Base-by-base conservation (phyloP, 2,329 filamentous ascomycete species). In the Cordyceps militaris region DNA sequence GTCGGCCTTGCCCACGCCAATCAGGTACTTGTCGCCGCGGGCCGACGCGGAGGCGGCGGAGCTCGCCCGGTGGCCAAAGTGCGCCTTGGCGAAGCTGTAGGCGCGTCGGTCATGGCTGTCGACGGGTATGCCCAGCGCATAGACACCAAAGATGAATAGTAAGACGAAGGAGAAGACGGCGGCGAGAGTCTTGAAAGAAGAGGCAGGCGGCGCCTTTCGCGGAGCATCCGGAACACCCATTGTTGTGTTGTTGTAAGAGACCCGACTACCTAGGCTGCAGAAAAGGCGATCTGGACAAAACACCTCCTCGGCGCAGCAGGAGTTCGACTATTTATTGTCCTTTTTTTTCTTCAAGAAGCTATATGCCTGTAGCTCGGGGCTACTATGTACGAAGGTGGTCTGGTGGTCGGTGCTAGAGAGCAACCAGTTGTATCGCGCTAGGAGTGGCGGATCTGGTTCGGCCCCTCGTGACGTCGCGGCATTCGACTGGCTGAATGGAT, bases 1-100 rank as follows among this genome's bases (percentile, higher is more conserved):
- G 63, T 84, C 81, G 6, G 76, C 79, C 67, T 82, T 83, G 48
- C 80, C 80, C 2, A 80, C 79, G 19, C 80, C 81, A 47, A 83
- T 66, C 34, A 82, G 72, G 60, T 82, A 83, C 59, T 66, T 68
- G 57, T 71, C 68, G 24, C 70, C 50, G 19, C 43, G 43, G 9
- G 42, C 42, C 21, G 56, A 52, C 21, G 48, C 32, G 16, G 32
- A 23, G 2, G 48, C 44, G 8, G 36, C 9, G 38, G 42, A 34
- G 21, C 13, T 28, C 8, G 44, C 26, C n/a, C 36, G 46, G 4
- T 53, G 36, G 52, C 38, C 24, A 56, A 59, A 54, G 46, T 59
- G 38, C 14, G 24, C 26, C 21, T 57, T 21, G n/a, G 40, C 47
- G 28, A 57, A 56, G 43, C 28, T 49, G 49, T 48, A 60, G 7